A percentile compares a stretch with the other conserved stretches of the same genome.
phyloP scores from a whole-genome alignment of 495 filamentous ascomycete genomes.

The Hyaloscypha finlandica region DNA sequence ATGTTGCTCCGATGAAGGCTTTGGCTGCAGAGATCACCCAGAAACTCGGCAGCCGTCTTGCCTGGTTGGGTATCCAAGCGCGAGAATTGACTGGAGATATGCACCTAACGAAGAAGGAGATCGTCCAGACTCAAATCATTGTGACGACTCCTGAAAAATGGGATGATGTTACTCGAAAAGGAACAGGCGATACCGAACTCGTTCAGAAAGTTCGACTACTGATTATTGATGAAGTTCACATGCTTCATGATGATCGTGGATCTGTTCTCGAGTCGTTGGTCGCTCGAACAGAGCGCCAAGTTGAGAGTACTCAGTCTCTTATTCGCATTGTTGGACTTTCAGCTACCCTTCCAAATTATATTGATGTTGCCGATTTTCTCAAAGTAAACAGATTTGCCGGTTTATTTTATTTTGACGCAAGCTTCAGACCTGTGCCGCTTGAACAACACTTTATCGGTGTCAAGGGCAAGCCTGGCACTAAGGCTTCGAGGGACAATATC shows the following conservation, averaged over 20 bases:
- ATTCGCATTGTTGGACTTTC: slow-evolving; percentile 96
- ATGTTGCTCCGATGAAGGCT: slow-evolving; percentile 98
- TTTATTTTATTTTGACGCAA: slow-evolving; percentile 94
- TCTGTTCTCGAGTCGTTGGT: slow-evolving; percentile 95
- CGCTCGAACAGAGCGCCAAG: slow-evolving; percentile 90
- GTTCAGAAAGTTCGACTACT: slow-evolving; percentile 95
- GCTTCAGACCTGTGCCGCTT: slow-evolving; percentile 92
- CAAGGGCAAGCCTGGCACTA: slow-evolving; percentile 83
- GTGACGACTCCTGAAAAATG: slow-evolving; percentile 99
- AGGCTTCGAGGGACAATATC: slow-evolving; percentile 80
- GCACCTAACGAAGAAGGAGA: slow-evolving; percentile 97
- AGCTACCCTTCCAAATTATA: slow-evolving; percentile 92
- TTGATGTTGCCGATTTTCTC: slow-evolving; percentile 95
- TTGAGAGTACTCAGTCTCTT: slow-evolving; percentile 95
- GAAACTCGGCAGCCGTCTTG: slow-evolving; percentile 90
- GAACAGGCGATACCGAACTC: slow-evolving; percentile 94
- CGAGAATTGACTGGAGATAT: slow-evolving; percentile 97
- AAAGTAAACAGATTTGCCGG: slow-evolving; percentile 93
- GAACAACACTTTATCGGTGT: slow-evolving; percentile 98
- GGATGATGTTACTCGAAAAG: slow-evolving; percentile 97
- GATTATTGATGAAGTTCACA: slow-evolving; percentile 99
- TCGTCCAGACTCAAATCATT: slow-evolving; percentile 93
- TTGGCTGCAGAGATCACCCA: slow-evolving; percentile 94
- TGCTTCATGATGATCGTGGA: slow-evolving; percentile 97
- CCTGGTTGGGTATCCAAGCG: slow-evolving; percentile 86